Evolutionary conservation across 352 stramenopile genomes (phyloP), one percentile per base, ranked within the genome.

Genomic region (Globisporangium nagaii): DNA sequence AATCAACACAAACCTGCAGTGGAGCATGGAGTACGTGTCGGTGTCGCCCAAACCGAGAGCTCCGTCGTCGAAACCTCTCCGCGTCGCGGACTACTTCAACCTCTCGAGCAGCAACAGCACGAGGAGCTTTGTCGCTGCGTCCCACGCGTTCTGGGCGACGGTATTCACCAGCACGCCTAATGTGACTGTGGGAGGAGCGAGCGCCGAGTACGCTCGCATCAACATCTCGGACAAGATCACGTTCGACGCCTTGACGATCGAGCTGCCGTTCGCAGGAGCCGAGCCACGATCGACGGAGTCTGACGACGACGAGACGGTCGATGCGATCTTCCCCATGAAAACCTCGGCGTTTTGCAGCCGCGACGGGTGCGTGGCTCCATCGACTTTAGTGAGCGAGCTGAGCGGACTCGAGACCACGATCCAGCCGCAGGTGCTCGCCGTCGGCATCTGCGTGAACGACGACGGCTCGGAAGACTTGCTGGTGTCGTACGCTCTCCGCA

Each of bases 241-340:
- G 12, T 53, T 62, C 19, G 61, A 73, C 20, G 28, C 58, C 2
- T 1, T 73, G 31, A 68, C 65, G 9, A 28, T 73, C 15, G 57
- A 67, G 35, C 40, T 62, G 12, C 45, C 51, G 4, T 5, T 48
- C 19, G 12, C 15, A 5, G 25, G 17, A 6, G 13, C 22, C 35
- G 19, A 35, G 39, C 28, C n/a, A 37, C 15, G 9, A 32, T 20
- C 24, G 42, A n/a, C 17, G 1, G n/a, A 47, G 24, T 19, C 35
- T 12, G 10, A 47, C 27, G 22, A 27, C 3, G 30, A 36, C 30
- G 22, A 27, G 17, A 59, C 17, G 0, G 31, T 66, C 24, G 30
- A 58, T n/a, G n/a, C n/a, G n/a, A n/a, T n/a, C n/a, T n/a, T n/a
- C n/a, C n/a, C n/a, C n/a, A n/a, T n/a, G n/a, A n/a, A 46, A 17